Base-by-base conservation (phyloP, 2,329 filamentous ascomycete genomes). In the Zymoseptoria tritici region DNA sequence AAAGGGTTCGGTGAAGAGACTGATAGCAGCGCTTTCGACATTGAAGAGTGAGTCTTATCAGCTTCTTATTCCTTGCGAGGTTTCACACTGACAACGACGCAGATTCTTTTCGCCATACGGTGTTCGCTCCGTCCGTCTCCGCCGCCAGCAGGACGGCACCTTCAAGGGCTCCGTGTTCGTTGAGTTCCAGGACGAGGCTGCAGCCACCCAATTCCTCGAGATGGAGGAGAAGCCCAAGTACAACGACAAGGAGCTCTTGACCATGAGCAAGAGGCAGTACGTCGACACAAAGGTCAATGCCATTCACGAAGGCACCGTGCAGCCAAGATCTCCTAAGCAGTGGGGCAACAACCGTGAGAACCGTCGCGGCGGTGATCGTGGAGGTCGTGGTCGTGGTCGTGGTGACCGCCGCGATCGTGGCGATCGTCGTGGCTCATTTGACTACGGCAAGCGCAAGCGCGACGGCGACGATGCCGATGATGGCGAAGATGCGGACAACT, bases 161-260 rank as follows among this genome's bases (percentile, higher is more conserved):
- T 99, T 97, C 86, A 99, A 99, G 83, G 91, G 93, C 67, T 96
- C 91, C 67, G 90, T 96, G 60, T 97, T 97, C 72, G 90, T 96
- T 66, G 93, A 97, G 76, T 99, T 97, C 75, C 82, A 84, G 63
- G 84, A 84, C 55, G 87, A 91, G 70, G 90, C 95, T 67, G 82
- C 85, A 21, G 87, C 90, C 69, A 82, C 91, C 74, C 85, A 85
- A 60, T 99, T 99, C 77, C 78, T 97, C 62, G 85, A 80, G 13
- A 78, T 91, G 49, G 88, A 96, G 57, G 87, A 90, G 20, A 86
- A 88, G 74, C 94, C 94, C 61, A 84, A 87, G 74, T 99, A 86
- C 85, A 86, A 96, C 75, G 91, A 83, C 56, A 81, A 89, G 66
- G 86, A 90, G 36, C 81, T 97, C 56, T 78, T 86, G 72, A 87